A percentile compares a stretch with the other conserved stretches of the same genome.
These are phyloP conservation scores for Corylus heterophylla DNA, from an alignment of 306 rosid species.

Conservation along the genomic window DNA sequence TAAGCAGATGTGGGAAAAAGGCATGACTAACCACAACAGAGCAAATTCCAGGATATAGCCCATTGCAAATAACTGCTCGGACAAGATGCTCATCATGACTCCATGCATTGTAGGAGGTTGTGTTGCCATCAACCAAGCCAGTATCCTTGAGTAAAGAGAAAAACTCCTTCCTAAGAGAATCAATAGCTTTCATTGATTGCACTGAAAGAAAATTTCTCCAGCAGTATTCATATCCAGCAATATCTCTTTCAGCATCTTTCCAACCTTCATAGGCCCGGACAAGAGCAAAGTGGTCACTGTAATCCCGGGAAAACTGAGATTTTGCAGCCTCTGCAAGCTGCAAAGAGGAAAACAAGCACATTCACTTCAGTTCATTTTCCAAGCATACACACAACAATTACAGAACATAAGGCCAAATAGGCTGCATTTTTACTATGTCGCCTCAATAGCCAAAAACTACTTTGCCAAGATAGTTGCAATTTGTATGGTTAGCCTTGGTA, in stretches of 20 bases:
- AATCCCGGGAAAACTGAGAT: constrained; percentile 68
- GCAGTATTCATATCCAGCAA: constrained; percentile 81
- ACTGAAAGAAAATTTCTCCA: constrained; percentile 89
- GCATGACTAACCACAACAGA: constrained; percentile 72
- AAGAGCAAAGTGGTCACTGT: constrained; percentile 94
- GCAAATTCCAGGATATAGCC: constrained; percentile 91
- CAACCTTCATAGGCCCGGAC: constrained; percentile 84
- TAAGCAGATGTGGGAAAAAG: constrained; percentile 13
- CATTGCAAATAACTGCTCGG: constrained; percentile 83
- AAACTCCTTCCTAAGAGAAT: constrained; percentile 83
- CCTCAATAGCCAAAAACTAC: constrained; percentile 1
- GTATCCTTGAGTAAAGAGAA: constrained; percentile 69
- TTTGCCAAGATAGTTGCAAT: not conserved
- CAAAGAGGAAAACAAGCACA: constrained; percentile 27
- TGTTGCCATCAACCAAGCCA: constrained; percentile 68
- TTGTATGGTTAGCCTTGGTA: not conserved
- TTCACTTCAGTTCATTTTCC: constrained; percentile 29
- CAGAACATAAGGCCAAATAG: not conserved
- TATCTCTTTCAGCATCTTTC: constrained; percentile 79
- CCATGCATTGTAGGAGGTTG: constrained; percentile 58
- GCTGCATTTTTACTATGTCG: not conserved
- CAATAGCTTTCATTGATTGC: constrained; percentile 94
- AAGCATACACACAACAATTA: constrained; percentile 12
- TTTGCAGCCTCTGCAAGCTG: constrained; percentile 98
- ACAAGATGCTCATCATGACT: constrained; percentile 69